Percentiles rank a stretch among this genome's conserved stretches.
Conservation (phyloP, 495 filamentous ascomycete genomes). For the Bombardia bombarda region DNA sequence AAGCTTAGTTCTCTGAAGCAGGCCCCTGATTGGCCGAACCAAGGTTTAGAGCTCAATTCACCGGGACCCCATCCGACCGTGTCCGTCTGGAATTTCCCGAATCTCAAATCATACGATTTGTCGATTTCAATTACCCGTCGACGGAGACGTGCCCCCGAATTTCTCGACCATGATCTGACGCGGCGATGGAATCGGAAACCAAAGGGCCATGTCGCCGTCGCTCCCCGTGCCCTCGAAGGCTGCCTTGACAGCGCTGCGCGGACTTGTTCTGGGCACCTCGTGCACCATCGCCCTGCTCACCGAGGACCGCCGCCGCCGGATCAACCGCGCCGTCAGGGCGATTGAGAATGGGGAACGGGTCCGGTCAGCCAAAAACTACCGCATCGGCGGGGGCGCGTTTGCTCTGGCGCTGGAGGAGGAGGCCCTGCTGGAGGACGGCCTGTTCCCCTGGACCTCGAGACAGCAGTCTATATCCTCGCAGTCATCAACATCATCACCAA, state of each 20-base stretch:
- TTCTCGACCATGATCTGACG: constrained; percentile 18
- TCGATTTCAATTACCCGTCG: too few relatives aligned
- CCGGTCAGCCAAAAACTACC: constrained; percentile 33
- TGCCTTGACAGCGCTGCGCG: constrained; percentile 43
- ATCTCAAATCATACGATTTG: too few relatives aligned
- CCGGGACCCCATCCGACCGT: too few relatives aligned
- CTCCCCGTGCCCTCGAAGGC: constrained; percentile 47
- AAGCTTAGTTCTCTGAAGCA: too few relatives aligned
- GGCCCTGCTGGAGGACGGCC: constrained; percentile 9
- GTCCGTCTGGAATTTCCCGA: too few relatives aligned
- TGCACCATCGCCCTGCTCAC: constrained; percentile 45
- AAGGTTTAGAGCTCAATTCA: too few relatives aligned
- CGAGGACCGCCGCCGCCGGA: constrained; percentile 46
- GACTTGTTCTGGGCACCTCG: constrained; percentile 43
- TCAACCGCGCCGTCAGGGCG: constrained; percentile 34
- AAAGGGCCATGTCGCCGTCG: constrained; percentile 29
- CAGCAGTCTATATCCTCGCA: neutral
- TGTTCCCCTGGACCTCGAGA: neutral
- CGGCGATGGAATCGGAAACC: constrained; percentile 13
- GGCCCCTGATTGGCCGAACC: too few relatives aligned
- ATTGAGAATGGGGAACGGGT: constrained; percentile 41
- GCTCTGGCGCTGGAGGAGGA: constrained; percentile 46
- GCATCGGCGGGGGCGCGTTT: constrained; percentile 17
- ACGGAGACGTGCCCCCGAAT: too few relatives aligned
- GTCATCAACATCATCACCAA: neutral